Base-by-base conservation (phyloP, 2,329 filamentous ascomycete species). In the Aplosporella prunicola region DNA sequence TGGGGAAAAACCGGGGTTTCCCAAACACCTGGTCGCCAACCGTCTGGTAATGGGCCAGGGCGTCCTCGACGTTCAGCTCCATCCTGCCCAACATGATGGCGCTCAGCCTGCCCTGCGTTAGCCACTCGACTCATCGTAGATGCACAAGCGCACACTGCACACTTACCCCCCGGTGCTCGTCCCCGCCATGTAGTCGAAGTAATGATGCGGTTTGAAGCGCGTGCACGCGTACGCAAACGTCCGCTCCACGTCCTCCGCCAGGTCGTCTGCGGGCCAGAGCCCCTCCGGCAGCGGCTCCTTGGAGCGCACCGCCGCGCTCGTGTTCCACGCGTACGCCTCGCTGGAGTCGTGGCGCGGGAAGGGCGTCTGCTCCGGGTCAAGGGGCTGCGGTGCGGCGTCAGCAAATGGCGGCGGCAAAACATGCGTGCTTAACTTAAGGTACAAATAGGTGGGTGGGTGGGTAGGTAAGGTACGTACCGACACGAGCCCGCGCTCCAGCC, bases 61-160 rank as follows among this genome's bases (percentile, higher is more conserved):
- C 45, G n/a, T 38, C 17, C 5, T 41, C 23, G 3, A 50, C 35
- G 3, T 28, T 29, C 47, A 50, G 45, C 24, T 43, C 33, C 20
- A 50, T 29, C 3, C 47, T 39, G 14, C 45, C 46, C 7, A 51
- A 32, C 47, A 49, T 49, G 25, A 48, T 49, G 9, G 47, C 48
- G 24, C 41, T 49, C 9, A 49, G 28, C 2, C 34, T n/a, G n/a
- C n/a, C n/a, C n/a, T n/a, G 15, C 11, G 14, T 16, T 4, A 31
- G 28, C 20, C 28, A 31, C 14, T 4, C 11, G 11, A 5, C 20
- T 17, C n/a, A 25, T n/a, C n/a, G 23, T 9, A 30, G 16, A 31
- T 17, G 15, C 9, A n/a, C 4, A 17, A 5, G 20, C 11, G 11
- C 4, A 16, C 3, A 13, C 11, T 14, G 14, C 11, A 16, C 15